Base-by-base conservation (phyloP, 2,329 filamentous ascomycete genomes). In the Orbilia ellipsospora region DNA sequence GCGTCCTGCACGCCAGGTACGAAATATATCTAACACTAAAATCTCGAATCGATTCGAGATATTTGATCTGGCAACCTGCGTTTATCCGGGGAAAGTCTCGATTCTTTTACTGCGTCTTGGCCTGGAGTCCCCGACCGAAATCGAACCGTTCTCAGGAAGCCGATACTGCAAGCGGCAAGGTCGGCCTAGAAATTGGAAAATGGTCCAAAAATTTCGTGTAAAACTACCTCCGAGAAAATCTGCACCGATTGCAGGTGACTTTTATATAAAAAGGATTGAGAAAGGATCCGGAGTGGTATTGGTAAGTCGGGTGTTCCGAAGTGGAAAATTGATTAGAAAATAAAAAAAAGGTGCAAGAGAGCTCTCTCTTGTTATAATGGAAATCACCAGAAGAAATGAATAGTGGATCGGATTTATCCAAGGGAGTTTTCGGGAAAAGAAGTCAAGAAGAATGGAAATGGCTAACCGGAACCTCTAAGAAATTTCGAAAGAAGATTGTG, bases 101-200 rank as follows among this genome's bases (percentile, higher is more conserved):
- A 36, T 36, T 36, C 31, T 36, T 36, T 36, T 6, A 36, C 31
- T 51, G 57, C 60, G 66, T 57, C 48, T 57, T 3, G 52, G 20
- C 40, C 23, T 57, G 52, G 52, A 66, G 62, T 44, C 52, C 40
- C 56, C 55, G 55, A 73, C 61, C 62, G 48, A 61, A 56, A 48
- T 73, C 62, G 61, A 36, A 56, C 42, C 55, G 44, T 62, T 57
- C 69, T 67, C 63, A 74, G 63, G 63, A 61, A 63, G 20, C 28
- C 23, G 31, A 63, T 74, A 62, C 70, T 74, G 70, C 70, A 68
- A 74, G 60, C 70, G 54, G 63, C 56, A 68, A 68, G 62, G 56
- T 66, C 62, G 40, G 44, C 6, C 26, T n/a, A 18, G 51, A 31
- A 44, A 4, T 26, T 6, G 16, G 4, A 62, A 28, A 1, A 18